A percentile compares a stretch with the other conserved stretches of the same genome.
Evolutionary conservation across 768 basidiomycete species (phyloP).

Genomic region (Collybia mongolica): DNA sequence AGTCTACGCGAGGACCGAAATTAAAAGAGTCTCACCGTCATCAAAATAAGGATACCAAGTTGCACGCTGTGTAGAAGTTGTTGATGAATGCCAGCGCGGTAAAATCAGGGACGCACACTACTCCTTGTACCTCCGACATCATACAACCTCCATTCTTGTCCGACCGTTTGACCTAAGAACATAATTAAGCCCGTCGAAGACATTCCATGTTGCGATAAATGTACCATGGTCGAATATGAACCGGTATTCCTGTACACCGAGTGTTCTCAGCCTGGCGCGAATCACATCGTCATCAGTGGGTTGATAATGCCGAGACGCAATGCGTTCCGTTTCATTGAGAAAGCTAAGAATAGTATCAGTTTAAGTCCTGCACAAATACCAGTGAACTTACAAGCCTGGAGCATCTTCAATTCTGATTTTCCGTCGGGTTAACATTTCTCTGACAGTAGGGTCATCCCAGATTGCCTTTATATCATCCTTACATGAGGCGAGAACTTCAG

Average conservation of each 20-base stretch:
- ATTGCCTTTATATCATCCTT: constrained; percentile 65
- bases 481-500: constrained; percentile 58
- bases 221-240: constrained; percentile 65
- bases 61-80: constrained; percentile 43
- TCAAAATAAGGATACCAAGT: constrained; percentile 85
- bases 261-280: constrained; percentile 73
- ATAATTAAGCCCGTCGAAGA: constrained; percentile 1
- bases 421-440: constrained; percentile 54
- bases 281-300: constrained; percentile 78
- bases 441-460: constrained; percentile 66
- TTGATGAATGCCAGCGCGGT: constrained; percentile 7
- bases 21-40: constrained; percentile 41
- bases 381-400: constrained; percentile 64
- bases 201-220: constrained; percentile 13
- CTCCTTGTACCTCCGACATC: constrained; percentile 80
- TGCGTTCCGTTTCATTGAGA: constrained; percentile 65
- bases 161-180: constrained; percentile 50
- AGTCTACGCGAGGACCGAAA: neutral
- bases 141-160: constrained; percentile 77
- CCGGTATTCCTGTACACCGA: constrained; percentile 75
- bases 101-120: constrained; percentile 42
- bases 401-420: constrained; percentile 64
- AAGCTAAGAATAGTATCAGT: constrained; percentile 44
- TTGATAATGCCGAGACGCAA: constrained; percentile 60
- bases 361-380: neutral